Evolutionary conservation across 2,329 filamentous ascomycete species (phyloP), one percentile per base, ranked within the genome.

Genomic region (Tolypocladium paradoxum): DNA sequence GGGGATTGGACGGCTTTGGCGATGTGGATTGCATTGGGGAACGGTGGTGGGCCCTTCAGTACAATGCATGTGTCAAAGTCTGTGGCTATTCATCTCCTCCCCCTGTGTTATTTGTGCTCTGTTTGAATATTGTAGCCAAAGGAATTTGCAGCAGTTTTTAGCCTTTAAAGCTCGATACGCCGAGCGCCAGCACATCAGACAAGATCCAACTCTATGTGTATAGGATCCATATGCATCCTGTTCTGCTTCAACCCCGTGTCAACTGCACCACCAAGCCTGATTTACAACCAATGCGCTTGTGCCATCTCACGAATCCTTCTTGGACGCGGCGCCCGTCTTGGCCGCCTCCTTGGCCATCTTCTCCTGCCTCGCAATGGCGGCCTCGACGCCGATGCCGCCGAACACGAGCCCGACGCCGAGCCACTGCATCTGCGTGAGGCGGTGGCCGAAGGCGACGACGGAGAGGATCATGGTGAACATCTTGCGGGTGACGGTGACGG

Each of bases 381-480:
- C 92, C 73, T 99, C 93, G 36, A 91, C 88, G 33, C 90, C 93
- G 65, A 99, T 91, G 50, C 92, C 93, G 29, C 91, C 90, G 74
- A 99, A 99, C 9, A 99, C 93, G 54, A 99, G 76, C 0, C 81
- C 85, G 34, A 99, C 91, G 57, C 93, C 93, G 7, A 95, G 74
- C 88, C 91, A 96, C 73, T 99, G 93, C 79, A 92, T 95, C n/a
- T 76, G 73, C 31, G 82, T 87, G 49, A 99, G 78, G 57, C 80
- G 82, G 70, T 99, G 93, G 31, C 93, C 93, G 68, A 97, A 99
- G 73, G 90, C 90, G 56, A 97, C 76, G 31, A 99, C 93, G 52
- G 90, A 96, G 50, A 97, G 78, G 55, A 97, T 89, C 93, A 99
- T 99, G 60, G 92, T 97, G 68, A 97, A 81, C 93, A 99, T 99